phyloP scores from a whole-genome alignment of 1,284 basidiomycete species.

The Cutaneotrichosporon sp. region DNA sequence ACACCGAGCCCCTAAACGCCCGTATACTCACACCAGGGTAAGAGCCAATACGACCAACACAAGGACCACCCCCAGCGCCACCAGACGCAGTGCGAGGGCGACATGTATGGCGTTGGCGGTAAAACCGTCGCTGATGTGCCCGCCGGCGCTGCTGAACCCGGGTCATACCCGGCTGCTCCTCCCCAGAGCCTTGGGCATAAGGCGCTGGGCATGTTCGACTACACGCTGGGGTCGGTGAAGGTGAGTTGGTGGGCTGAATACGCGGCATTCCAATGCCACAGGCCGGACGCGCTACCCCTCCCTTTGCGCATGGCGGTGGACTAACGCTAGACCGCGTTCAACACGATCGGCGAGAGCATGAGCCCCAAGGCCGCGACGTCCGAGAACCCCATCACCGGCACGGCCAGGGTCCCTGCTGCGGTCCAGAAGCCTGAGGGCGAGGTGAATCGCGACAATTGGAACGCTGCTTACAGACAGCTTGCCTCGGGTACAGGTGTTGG shows the following conservation, averaged over 20 bases:
- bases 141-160: slow-evolving; percentile 3
- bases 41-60: neutral
- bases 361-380: slow-evolving; percentile 46
- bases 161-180: neutral
- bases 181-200: slow-evolving; percentile 16
- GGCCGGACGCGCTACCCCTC: too few relatives aligned
- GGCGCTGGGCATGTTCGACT: slow-evolving; percentile 38
- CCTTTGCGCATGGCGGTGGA: too few relatives aligned
- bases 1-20: neutral
- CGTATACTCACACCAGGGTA: slow-evolving; percentile 6
- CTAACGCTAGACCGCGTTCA: slow-evolving; percentile 38
- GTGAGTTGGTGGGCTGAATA: slow-evolving; percentile 22
- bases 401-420: slow-evolving; percentile 38
- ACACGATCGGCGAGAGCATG: slow-evolving; percentile 42
- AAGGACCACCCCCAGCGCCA: neutral
- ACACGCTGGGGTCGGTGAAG: slow-evolving; percentile 35
- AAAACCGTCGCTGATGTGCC: neutral
- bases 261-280: too few relatives aligned
- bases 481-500: slow-evolving; percentile 3
- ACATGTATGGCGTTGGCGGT: neutral
- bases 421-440: slow-evolving; percentile 22
- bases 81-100: neutral
- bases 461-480: neutral
- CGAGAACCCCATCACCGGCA: slow-evolving; percentile 40
- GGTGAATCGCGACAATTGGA: slow-evolving; percentile 15